phyloP scores from a whole-genome alignment of 495 filamentous ascomycete species.

The Penicillium odoratum region DNA sequence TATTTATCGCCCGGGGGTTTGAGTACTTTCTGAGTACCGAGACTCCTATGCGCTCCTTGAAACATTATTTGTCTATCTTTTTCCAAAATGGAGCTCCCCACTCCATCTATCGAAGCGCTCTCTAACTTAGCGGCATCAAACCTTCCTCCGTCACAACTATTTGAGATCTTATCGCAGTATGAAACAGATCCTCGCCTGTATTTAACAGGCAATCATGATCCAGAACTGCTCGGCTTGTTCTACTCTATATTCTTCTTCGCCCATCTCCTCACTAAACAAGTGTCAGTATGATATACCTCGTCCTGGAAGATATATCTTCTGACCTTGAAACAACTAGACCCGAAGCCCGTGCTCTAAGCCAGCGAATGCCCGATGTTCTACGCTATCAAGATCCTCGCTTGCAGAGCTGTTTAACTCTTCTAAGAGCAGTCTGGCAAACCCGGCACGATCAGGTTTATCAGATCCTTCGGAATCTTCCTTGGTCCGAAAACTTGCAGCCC shows the following conservation, averaged over 20 bases:
- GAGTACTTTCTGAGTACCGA: neutral
- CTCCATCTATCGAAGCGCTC: constrained; percentile 40
- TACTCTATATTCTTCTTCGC: constrained; percentile 55
- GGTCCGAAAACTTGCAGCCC: constrained; percentile 41
- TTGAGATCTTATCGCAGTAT: constrained; percentile 45
- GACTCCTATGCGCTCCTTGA: neutral
- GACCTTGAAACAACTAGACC: constrained; percentile 28
- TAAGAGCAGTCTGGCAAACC: constrained; percentile 52
- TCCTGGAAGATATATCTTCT: constrained; percentile 4
- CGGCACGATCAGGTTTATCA: constrained; percentile 45
- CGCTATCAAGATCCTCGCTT: constrained; percentile 41
- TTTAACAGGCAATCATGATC: constrained; percentile 22
- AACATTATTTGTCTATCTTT: neutral
- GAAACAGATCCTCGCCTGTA: constrained; percentile 44
- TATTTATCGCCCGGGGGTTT: neutral
- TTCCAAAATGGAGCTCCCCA: constrained; percentile 34
- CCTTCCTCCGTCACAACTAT: constrained; percentile 41
- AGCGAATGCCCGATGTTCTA: constrained; percentile 46
- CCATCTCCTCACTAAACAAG: constrained; percentile 51
- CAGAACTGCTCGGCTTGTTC: constrained; percentile 42
- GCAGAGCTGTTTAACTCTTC: constrained; percentile 45
- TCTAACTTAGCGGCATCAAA: constrained; percentile 35
- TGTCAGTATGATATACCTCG: constrained; percentile 32
- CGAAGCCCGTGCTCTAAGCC: constrained; percentile 53
- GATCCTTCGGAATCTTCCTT: constrained; percentile 41